These are phyloP conservation scores for Wakefieldia striispora DNA, from an alignment of 768 basidiomycete species.

Conservation along the genomic window DNA sequence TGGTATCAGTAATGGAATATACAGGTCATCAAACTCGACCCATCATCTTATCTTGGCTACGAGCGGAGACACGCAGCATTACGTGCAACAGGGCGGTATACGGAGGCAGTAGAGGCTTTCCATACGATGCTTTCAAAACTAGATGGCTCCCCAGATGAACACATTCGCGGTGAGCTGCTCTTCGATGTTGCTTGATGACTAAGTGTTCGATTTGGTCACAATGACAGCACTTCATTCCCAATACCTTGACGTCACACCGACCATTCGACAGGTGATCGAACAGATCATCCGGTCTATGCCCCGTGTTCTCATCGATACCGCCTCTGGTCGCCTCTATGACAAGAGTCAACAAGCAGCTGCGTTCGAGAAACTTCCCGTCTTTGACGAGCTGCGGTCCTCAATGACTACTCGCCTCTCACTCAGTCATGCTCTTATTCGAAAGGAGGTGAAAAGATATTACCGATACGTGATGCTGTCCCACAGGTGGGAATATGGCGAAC, in stretches of 20 bases:
- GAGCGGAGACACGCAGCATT: neutral
- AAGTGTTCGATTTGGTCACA: neutral
- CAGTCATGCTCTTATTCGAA: neutral
- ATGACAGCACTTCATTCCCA: neutral
- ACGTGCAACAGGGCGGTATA: neutral
- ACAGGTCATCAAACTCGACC: constrained; percentile 7
- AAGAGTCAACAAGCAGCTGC: constrained; percentile 7
- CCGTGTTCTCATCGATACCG: constrained; percentile 4
- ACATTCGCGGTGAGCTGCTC: neutral
- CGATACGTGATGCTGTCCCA: neutral
- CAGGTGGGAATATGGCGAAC: neutral
- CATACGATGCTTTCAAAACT: constrained; percentile 2
- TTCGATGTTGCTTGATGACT: neutral
- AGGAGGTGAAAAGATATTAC: neutral
- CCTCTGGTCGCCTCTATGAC: constrained; percentile 7
- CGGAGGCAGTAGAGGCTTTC: constrained; percentile 1
- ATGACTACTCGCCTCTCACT: neutral
- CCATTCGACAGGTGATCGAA: neutral
- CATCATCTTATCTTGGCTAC: neutral
- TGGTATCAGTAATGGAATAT: neutral
- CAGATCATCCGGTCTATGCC: neutral
- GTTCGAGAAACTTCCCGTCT: constrained; percentile 7
- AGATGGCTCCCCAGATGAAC: neutral
- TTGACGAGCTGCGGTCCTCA: constrained; percentile 4
- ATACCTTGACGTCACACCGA: neutral